Conservation (phyloP, 495 filamentous ascomycete species). For the Glarea lozoyensis region DNA sequence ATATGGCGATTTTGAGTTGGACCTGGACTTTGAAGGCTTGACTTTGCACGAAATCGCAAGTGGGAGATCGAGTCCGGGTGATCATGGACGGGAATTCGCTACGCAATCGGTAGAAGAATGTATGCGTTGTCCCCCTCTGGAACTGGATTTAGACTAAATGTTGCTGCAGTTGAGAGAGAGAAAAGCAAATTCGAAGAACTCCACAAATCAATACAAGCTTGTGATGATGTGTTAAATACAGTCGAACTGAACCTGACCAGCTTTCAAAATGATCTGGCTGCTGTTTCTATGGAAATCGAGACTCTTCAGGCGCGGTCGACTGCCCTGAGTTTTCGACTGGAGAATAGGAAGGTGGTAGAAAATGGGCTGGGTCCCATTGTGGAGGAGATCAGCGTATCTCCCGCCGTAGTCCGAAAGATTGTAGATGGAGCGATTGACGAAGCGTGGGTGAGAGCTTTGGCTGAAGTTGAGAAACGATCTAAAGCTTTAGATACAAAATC, state of each 20-base stretch:
- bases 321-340: constrained; percentile 74
- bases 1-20: constrained; percentile 32
- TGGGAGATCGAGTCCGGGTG: constrained; percentile 26
- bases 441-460: constrained; percentile 74
- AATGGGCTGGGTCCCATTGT: constrained; percentile 81
- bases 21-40: constrained; percentile 72
- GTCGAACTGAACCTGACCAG: constrained; percentile 86
- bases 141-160: too few species aligned
- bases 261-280: constrained; percentile 85
- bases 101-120: constrained; percentile 72
- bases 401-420: constrained; percentile 70
- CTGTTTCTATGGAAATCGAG: constrained; percentile 92
- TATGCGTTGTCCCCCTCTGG: too few species aligned
- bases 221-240: constrained; percentile 87
- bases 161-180: constrained; percentile 74
- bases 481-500: constrained; percentile 58
- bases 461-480: constrained; percentile 74
- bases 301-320: constrained; percentile 79
- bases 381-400: constrained; percentile 84
- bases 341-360: constrained; percentile 84
- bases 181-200: constrained; percentile 86
- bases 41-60: constrained; percentile 64
- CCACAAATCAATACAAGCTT: constrained; percentile 79
- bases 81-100: constrained; percentile 41
- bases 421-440: constrained; percentile 86